Conservation (phyloP, 73 alveolate species). For the Uronychia binucleata region DNA sequence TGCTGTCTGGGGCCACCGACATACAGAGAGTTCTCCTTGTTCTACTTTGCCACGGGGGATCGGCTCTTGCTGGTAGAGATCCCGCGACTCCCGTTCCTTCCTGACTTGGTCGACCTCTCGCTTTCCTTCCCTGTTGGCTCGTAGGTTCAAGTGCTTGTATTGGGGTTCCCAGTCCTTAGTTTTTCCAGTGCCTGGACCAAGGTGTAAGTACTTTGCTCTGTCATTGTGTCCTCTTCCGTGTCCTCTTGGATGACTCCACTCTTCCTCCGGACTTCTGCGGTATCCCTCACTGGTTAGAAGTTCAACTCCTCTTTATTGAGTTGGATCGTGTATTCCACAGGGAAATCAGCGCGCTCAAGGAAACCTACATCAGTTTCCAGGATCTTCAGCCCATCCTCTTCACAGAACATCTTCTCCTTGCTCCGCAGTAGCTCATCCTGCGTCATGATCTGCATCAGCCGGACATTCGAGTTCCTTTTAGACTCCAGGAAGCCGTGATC, state of each 20-base stretch:
- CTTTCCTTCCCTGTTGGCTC: too few species aligned
- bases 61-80: background rate
- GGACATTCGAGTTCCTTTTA: background rate
- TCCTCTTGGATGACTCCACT: background rate
- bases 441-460: background rate
- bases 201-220: background rate
- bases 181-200: background rate
- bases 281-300: too few species aligned
- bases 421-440: background rate
- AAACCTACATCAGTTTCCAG: background rate
- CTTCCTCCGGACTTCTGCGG: too few species aligned
- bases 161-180: background rate
- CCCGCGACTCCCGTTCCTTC: too few species aligned
- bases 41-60: background rate
- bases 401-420: background rate
- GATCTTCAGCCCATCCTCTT: background rate
- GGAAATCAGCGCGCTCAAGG: too few species aligned
- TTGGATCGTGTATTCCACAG: too few species aligned
- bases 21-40: background rate
- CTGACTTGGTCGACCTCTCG: too few species aligned
- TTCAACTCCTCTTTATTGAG: too few species aligned
- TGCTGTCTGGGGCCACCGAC: background rate
- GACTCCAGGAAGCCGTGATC: background rate
- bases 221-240: background rate
- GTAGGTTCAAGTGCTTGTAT: too few species aligned